Evolutionary conservation across 2,329 filamentous ascomycete genomes (phyloP).

Genomic region (Botrytis cinerea): DNA sequence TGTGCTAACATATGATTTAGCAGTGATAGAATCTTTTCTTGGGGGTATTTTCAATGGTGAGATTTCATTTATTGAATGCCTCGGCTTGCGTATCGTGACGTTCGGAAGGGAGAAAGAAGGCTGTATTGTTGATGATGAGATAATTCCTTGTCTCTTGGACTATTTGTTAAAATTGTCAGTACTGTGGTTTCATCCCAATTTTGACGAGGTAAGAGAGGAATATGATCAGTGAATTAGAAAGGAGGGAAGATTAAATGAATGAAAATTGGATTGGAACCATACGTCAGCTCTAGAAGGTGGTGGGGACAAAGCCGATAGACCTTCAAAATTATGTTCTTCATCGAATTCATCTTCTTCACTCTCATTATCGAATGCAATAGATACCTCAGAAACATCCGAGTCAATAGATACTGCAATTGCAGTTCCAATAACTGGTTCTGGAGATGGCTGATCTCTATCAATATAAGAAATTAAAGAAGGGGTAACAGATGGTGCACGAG

Average conservation of each 20-base stretch:
- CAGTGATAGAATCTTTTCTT: not conserved
- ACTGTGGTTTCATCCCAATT: not conserved
- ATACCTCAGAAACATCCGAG: constrained; percentile 10
- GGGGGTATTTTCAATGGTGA: not conserved
- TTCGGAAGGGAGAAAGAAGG: constrained; percentile 29
- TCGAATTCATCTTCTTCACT: not conserved
- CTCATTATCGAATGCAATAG: not conserved
- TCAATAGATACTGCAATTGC: constrained; percentile 26
- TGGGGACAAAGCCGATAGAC: constrained; percentile 4
- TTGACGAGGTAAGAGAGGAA: not conserved
- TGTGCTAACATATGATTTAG: not conserved
- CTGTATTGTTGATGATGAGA: constrained; percentile 21
- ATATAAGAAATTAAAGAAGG: constrained; percentile 29
- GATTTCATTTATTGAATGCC: not conserved
- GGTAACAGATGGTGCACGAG: constrained; percentile 29
- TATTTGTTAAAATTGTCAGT: constrained; percentile 2
- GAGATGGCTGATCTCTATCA: constrained; percentile 30
- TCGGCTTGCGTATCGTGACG: constrained; percentile 29
- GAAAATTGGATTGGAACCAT: not conserved
- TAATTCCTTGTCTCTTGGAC: constrained; percentile 26
- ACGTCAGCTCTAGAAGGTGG: constrained; percentile 4
- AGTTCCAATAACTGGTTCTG: constrained; percentile 29
- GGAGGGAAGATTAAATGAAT: too few relatives aligned
- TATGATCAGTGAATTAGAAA: not conserved
- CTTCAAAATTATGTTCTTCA: constrained; percentile 1